phyloP scores from a whole-genome alignment of 1,284 basidiomycete genomes.

The Sanguinoderma infundibulare region DNA sequence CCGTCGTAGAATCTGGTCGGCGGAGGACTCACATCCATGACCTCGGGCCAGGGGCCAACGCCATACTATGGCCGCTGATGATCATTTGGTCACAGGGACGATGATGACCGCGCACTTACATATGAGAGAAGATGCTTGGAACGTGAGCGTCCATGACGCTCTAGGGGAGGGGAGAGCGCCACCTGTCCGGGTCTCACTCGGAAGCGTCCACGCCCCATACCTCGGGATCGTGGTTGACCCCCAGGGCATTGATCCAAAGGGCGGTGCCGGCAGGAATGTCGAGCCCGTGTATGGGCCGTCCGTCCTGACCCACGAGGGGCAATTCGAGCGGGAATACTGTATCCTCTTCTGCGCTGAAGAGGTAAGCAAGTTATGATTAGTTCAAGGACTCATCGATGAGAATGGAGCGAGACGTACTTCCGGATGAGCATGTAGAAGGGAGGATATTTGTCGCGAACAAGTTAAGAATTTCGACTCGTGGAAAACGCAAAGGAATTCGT shows the following conservation, averaged over 20 bases:
- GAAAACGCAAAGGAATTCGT: constrained; percentile 10
- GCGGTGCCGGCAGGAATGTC: constrained; percentile 19
- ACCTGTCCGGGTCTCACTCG: constrained; percentile 45
- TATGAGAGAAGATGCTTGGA: constrained; percentile 29
- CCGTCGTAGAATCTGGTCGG: neutral
- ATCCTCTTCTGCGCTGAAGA: constrained; percentile 21
- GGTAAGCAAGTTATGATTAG: too few species aligned
- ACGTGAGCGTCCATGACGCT: constrained; percentile 27
- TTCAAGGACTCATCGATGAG: constrained; percentile 29
- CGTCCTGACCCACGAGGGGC: constrained; percentile 6
- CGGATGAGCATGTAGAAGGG: constrained; percentile 10
- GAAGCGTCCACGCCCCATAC: constrained; percentile 48
- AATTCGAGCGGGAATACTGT: constrained; percentile 6
- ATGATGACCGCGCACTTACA: constrained; percentile 13
- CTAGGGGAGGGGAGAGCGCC: constrained; percentile 36
- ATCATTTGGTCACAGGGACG: neutral
- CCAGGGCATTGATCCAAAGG: constrained; percentile 18
- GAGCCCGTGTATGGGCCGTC: neutral
- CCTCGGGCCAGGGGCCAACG: constrained; percentile 32
- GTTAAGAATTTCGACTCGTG: neutral
- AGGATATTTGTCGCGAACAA: constrained; percentile 3
- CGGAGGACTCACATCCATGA: constrained; percentile 31
- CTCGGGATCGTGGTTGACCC: constrained; percentile 28
- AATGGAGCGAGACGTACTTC: constrained; percentile 3
- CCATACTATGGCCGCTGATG: constrained; percentile 18